Conservation (phyloP, 2,329 filamentous ascomycete species). For the Erysiphe neolycopersici region DNA sequence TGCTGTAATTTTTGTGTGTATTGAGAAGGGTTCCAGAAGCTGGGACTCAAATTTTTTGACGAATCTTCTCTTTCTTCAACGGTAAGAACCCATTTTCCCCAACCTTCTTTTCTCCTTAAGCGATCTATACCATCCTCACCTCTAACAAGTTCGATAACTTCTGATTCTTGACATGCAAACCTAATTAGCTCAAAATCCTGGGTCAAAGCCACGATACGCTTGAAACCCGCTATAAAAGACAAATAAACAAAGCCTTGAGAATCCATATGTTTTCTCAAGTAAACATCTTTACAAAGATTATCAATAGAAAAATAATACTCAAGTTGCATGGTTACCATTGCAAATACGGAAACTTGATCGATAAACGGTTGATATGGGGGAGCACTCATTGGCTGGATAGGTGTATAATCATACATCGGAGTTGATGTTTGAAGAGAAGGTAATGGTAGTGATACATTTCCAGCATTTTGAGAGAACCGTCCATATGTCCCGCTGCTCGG, state of each 20-base stretch:
- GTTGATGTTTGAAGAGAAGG: slow-evolving; percentile 20
- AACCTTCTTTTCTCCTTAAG: slow-evolving; percentile 46
- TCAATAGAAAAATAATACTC: slow-evolving; percentile 96
- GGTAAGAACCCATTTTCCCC: slow-evolving; percentile 55
- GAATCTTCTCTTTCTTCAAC: slow-evolving; percentile 43
- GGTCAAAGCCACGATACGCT: slow-evolving; percentile 49
- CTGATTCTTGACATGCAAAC: slow-evolving; percentile 44
- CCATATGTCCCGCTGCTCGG: slow-evolving; percentile 25
- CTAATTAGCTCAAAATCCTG: slow-evolving; percentile 49
- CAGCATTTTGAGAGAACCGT: slow-evolving; percentile 15
- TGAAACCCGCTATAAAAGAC: slow-evolving; percentile 59
- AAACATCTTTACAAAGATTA: slow-evolving; percentile 84
- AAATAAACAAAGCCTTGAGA: slow-evolving; percentile 76
- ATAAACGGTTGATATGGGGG: slow-evolving; percentile 29
- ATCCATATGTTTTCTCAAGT: slow-evolving; percentile 76
- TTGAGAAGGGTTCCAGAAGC: slow-evolving; percentile 12
- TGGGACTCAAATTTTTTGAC: slow-evolving; percentile 48
- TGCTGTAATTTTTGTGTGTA: slow-evolving; percentile 5
- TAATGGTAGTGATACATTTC: slow-evolving; percentile 14
- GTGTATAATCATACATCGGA: slow-evolving; percentile 28
- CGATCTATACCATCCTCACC: slow-evolving; percentile 57
- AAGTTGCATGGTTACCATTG: slow-evolving; percentile 24
- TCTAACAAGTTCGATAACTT: slow-evolving; percentile 44
- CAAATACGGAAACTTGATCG: slow-evolving; percentile 23
- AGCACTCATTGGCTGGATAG: slow-evolving; percentile 26